phyloP scores from a whole-genome alignment of 441 rosid species.

The Eutrema salsugineum region DNA sequence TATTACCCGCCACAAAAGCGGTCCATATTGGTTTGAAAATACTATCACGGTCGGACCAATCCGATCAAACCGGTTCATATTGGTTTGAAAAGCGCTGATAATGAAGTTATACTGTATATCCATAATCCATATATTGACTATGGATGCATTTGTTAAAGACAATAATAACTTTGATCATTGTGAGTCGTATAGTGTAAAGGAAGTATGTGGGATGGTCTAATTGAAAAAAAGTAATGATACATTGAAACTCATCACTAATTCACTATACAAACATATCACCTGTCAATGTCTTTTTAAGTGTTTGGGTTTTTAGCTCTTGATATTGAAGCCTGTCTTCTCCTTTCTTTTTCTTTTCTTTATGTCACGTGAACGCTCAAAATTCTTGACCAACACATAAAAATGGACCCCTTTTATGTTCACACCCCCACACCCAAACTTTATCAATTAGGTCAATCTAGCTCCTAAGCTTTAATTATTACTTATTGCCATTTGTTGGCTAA shows the following conservation, averaged over 20 bases:
- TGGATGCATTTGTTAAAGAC: conserved; percentile 1
- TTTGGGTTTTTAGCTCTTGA: conserved; percentile 25
- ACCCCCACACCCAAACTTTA: conserved; percentile 8
- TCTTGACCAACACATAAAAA: conserved; percentile 25
- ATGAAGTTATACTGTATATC: not conserved
- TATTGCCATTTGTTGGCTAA: conserved; percentile 34
- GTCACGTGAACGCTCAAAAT: conserved; percentile 27
- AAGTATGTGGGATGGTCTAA: conserved; percentile 30
- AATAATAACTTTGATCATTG: conserved; percentile 7
- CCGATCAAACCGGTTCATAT: not conserved
- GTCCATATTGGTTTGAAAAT: too few relatives aligned
- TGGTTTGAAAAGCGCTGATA: not conserved
- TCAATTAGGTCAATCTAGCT: conserved; percentile 22
- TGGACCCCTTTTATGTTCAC: conserved; percentile 30
- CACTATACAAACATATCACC: conserved; percentile 27
- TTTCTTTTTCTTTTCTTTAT: not conserved
- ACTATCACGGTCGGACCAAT: not conserved
- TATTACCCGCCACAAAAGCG: not conserved
- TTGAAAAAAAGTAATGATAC: conserved; percentile 14
- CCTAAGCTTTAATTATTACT: conserved; percentile 6
- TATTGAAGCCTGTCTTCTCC: conserved; percentile 27
- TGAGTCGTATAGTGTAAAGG: conserved; percentile 9
- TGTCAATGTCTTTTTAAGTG: conserved; percentile 28
- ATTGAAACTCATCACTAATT: conserved; percentile 31
- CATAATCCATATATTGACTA: not conserved